Evolutionary conservation across 2,329 filamentous ascomycete species (phyloP).

Genomic region (Dothiorella sarmentorum): DNA sequence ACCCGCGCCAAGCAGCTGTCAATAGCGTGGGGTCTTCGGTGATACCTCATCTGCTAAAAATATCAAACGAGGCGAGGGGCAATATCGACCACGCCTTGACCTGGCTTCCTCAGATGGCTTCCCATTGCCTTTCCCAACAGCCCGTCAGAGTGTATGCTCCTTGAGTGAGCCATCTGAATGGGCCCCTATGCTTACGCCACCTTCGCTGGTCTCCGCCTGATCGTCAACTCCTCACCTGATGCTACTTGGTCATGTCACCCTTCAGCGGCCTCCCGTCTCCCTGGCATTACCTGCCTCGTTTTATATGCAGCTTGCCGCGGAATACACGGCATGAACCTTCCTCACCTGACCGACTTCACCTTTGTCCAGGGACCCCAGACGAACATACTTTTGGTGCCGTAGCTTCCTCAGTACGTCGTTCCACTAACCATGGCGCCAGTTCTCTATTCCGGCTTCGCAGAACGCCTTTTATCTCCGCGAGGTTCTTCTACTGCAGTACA

Average conservation of each 20-base stretch:
- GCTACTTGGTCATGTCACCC: background rate
- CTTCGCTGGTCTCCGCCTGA: background rate
- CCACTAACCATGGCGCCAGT: background rate
- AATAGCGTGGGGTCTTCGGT: background rate
- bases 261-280: background rate
- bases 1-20: background rate
- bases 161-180: background rate
- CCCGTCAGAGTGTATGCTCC: background rate
- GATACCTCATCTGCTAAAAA: background rate
- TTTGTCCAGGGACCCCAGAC: background rate
- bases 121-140: no score
- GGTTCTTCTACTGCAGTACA: background rate
- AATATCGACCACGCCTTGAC: background rate
- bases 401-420: background rate
- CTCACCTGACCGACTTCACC: background rate
- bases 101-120: background rate
- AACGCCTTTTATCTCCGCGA: background rate
- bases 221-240: background rate
- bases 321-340: background rate
- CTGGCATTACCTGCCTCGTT: slow-evolving; percentile 1
- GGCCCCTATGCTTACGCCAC: background rate
- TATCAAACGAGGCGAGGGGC: background rate
- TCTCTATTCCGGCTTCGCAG: background rate
- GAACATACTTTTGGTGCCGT: background rate
- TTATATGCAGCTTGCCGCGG: background rate